Evolutionary conservation across 78 protist genomes (phyloP).

Genomic region (Dictyostelium capitatum): DNA sequence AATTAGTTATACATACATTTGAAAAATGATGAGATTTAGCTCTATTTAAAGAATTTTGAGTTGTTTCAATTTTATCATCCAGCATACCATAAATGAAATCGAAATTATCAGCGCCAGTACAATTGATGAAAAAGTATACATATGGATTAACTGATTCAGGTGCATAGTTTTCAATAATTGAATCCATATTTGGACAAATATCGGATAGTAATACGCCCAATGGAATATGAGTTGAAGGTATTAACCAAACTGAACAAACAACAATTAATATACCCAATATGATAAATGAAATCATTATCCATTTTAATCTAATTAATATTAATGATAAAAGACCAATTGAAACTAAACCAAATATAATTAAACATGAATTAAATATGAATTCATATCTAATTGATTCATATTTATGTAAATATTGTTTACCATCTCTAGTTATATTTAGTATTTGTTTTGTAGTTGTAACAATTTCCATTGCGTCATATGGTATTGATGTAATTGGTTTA

Average conservation of each 20-base stretch:
- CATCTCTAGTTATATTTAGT: background rate
- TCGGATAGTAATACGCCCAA: slow-evolving; percentile 40
- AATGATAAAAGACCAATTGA: slow-evolving; percentile 38
- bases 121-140: slow-evolving; percentile 43
- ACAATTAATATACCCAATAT: background rate
- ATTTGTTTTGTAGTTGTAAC: slow-evolving; percentile 6
- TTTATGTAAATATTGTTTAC: slow-evolving; percentile 11
- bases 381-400: slow-evolving; percentile 51
- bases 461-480: slow-evolving; percentile 55
- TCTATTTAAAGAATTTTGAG: background rate
- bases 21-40: slow-evolving; percentile 39
- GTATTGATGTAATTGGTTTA: background rate
- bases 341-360: background rate
- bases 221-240: slow-evolving; percentile 59
- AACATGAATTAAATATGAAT: background rate
- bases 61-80: background rate
- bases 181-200: slow-evolving; percentile 62
- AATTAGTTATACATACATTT: background rate
- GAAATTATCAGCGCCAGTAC: slow-evolving; percentile 12
- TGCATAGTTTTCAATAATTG: background rate
- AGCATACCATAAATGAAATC: background rate
- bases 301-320: background rate
- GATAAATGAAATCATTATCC: background rate
- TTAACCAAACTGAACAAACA: background rate
- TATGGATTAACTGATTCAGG: slow-evolving; percentile 30